Conservation (phyloP, 2,329 filamentous ascomycete genomes). For the Sphaerulina vaccinii region DNA sequence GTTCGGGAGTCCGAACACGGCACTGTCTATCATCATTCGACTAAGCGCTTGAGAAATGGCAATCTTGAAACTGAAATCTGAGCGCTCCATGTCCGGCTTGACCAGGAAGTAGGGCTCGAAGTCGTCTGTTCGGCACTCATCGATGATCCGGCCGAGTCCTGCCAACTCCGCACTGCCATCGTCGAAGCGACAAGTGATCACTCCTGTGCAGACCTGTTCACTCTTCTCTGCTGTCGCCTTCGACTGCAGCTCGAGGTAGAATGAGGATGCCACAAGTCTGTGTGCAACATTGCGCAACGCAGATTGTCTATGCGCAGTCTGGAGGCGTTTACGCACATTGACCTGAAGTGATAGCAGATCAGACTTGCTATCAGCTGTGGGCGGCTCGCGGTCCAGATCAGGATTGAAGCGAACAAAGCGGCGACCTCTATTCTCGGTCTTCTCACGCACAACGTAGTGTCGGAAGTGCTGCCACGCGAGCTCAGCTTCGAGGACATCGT, state of each 20-base stretch:
- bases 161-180: conserved; percentile 36
- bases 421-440: conserved; percentile 27
- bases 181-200: conserved; percentile 38
- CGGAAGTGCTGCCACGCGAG: conserved; percentile 38
- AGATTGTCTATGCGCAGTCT: conserved; percentile 31
- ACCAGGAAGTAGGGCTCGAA: conserved; percentile 40
- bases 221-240: conserved; percentile 35
- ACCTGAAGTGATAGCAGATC: conserved; percentile 36
- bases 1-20: conserved; percentile 34
- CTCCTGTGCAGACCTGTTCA: conserved; percentile 35
- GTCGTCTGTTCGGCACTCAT: conserved; percentile 26
- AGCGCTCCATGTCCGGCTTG: conserved; percentile 27
- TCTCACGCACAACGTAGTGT: conserved; percentile 30
- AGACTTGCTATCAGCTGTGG: conserved; percentile 39
- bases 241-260: conserved; percentile 40
- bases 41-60: conserved; percentile 29
- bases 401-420: conserved; percentile 41
- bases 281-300: conserved; percentile 37
- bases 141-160: conserved; percentile 34
- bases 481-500: conserved; percentile 40
- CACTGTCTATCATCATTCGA: conserved; percentile 32
- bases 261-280: conserved; percentile 39
- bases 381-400: conserved; percentile 34
- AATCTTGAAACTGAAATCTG: conserved; percentile 29
- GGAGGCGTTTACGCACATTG: conserved; percentile 35